Evolutionary conservation across 2,329 filamentous ascomycete species (phyloP).

Genomic region (Juglanconis sp.): DNA sequence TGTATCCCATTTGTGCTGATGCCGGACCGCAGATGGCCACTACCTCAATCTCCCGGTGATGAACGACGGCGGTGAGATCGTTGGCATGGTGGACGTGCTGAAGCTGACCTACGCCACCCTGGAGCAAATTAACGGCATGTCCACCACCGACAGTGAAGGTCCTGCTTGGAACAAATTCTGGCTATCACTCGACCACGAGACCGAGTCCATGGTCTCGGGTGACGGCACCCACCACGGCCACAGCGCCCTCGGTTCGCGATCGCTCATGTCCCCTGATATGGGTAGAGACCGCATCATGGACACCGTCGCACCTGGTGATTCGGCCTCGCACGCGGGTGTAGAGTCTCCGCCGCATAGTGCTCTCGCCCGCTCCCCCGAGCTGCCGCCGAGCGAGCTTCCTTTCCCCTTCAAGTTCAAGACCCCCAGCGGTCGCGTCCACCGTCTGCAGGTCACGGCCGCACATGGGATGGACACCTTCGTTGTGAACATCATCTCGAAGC

Average conservation of each 20-base stretch:
- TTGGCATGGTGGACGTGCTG: conserved; percentile 98
- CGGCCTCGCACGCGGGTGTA: conserved; percentile 84
- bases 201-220: conserved; percentile 93
- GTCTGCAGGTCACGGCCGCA: conserved; percentile 78
- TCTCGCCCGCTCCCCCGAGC: conserved; percentile 48
- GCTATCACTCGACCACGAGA: conserved; percentile 91
- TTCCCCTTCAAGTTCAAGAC: conserved; percentile 99
- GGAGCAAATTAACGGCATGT: conserved; percentile 97
- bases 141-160: conserved; percentile 81
- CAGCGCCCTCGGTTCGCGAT: conserved; percentile 65
- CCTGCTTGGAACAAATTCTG: conserved; percentile 99
- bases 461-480: conserved; percentile 81
- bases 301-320: conserved; percentile 88
- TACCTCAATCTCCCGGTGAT: conserved; percentile 98
- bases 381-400: conserved; percentile 66
- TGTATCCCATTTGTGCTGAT: conserved; percentile 9
- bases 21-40: conserved; percentile 72
- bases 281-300: conserved; percentile 69
- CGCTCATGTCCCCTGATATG: conserved; percentile 77
- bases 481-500: conserved; percentile 72
- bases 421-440: conserved; percentile 88
- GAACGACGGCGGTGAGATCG: conserved; percentile 95
- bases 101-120: conserved; percentile 97
- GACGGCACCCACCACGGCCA: conserved; percentile 71
- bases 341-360: conserved; percentile 72